Evolutionary conservation across 768 basidiomycete genomes (phyloP), one percentile per base, ranked within the genome.

Genomic region (Gyrodon lividus): DNA sequence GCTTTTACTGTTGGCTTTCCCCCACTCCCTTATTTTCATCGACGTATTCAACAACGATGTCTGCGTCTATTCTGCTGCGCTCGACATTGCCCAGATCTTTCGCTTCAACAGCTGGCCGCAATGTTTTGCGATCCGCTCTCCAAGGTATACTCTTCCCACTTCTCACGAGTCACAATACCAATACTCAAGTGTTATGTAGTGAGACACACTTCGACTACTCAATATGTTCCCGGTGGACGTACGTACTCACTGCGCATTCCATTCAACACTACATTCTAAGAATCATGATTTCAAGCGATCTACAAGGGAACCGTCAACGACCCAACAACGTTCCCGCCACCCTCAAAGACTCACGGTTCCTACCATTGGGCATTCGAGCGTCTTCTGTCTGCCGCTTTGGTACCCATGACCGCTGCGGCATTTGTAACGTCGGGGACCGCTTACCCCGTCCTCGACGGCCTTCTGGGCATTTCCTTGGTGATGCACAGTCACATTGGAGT

Each of bases 401-500:
- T 99, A 14, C 97, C 97, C 34, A 73, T 95, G 61, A 93, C 92
- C 16, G 88, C 80, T 14, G 88, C 90, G 26, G 89, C 95, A 0
- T 91, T 92, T 59, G 90, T 83, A 23, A 87, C 88, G 6, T 84
- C 84, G 37, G 83, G 82, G 16, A 82, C 78, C 47, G 78, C 77
- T 54, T 84, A 95, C 73, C 92, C 97, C 3, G 72, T 97, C 58
- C 70, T 98, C 41, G 97, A 99, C 62, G 96, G 92, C 41, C 63
- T 98, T 44, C 81, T 98, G 48, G 94, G 87, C 16, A 77, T 94
- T 54, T 85, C 85, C 43, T 77, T 99, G 63, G 81, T 98, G 57
- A 84, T 98, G 68, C 97, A 98, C 75, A 91, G 87, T 71, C 95
- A 99, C 68, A 90, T 99, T 56, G 96, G 95, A 48, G 95, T 92